Evolutionary conservation across 345 rosid species (phyloP).

Genomic region (Moricandia arvensis): DNA sequence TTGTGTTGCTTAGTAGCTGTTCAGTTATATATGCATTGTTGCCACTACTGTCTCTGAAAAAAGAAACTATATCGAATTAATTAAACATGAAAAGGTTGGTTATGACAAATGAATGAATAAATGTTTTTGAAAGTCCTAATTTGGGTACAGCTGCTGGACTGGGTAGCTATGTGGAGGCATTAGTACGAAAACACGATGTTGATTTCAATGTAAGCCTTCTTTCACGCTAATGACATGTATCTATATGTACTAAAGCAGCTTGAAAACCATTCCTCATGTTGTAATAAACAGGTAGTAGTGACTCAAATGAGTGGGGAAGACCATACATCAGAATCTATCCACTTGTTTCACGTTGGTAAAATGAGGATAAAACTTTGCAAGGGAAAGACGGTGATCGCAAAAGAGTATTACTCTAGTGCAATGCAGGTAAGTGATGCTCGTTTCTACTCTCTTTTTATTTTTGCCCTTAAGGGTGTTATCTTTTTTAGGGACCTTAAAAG

Average conservation of each 20-base stretch:
- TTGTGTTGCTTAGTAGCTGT: neutral
- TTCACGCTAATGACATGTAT: neutral
- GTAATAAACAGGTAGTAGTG: conserved; percentile 56
- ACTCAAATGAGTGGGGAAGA: conserved; percentile 57
- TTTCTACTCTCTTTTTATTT: neutral
- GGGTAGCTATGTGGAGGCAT: conserved; percentile 95
- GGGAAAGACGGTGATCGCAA: conserved; percentile 66
- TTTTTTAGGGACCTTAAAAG: neutral
- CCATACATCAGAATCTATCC: conserved; percentile 74
- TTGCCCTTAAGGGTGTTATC: neutral
- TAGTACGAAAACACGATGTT: conserved; percentile 83
- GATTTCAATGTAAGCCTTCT: conserved; percentile 69
- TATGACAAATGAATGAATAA: neutral
- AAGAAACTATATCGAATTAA: no score
- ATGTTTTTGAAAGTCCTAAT: conserved; percentile 10
- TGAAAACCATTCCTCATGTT: neutral
- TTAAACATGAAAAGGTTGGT: neutral
- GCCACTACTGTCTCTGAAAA: no score
- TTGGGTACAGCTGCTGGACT: conserved; percentile 80
- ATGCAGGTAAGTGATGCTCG: conserved; percentile 63
- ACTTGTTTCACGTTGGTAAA: conserved; percentile 82
- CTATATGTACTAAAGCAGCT: neutral
- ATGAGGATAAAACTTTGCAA: conserved; percentile 94
- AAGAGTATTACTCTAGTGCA: conserved; percentile 79
- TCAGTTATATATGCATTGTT: neutral